A percentile compares a stretch with the other conserved stretches of the same genome.
These are phyloP conservation scores for Lichina pygmaea DNA, from an alignment of 495 filamentous ascomycete genomes.

Conservation along the genomic window DNA sequence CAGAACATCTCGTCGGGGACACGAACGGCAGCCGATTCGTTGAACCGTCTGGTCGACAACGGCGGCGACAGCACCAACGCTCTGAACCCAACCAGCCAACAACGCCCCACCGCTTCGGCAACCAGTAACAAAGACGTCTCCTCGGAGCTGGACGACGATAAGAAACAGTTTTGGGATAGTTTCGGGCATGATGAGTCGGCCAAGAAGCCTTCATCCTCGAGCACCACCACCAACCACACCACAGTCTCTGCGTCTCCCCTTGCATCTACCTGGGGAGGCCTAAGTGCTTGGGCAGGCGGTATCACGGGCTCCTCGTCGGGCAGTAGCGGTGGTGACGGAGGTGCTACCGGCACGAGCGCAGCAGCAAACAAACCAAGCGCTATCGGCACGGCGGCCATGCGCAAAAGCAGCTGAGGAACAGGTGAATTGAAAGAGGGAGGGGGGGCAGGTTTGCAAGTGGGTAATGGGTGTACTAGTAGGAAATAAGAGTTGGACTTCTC, in stretches of 20 bases:
- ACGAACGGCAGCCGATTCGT: slow-evolving; percentile 42
- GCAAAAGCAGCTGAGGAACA: neutral
- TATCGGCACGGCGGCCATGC: slow-evolving; percentile 16
- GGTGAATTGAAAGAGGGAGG: no score
- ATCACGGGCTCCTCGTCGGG: no score
- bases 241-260: neutral
- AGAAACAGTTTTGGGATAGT: slow-evolving; percentile 79
- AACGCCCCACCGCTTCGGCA: neutral
- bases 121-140: neutral
- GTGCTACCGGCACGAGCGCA: neutral
- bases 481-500: no score
- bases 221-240: neutral
- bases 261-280: neutral
- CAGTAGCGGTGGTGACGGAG: no score
- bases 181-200: slow-evolving; percentile 10
- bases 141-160: slow-evolving; percentile 28
- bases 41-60: slow-evolving; percentile 56
- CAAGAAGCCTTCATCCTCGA: neutral
- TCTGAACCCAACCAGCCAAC: slow-evolving; percentile 2
- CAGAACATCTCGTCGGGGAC: slow-evolving; percentile 36
- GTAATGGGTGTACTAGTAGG: no score
- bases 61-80: neutral
- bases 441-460: no score
- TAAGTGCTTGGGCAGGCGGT: no score
- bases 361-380: slow-evolving; percentile 8